Percentiles rank a stretch among this genome's conserved stretches.
These are phyloP conservation scores for Microcyclosporella mali DNA, from an alignment of 2,329 filamentous ascomycete genomes.

Conservation along the genomic window DNA sequence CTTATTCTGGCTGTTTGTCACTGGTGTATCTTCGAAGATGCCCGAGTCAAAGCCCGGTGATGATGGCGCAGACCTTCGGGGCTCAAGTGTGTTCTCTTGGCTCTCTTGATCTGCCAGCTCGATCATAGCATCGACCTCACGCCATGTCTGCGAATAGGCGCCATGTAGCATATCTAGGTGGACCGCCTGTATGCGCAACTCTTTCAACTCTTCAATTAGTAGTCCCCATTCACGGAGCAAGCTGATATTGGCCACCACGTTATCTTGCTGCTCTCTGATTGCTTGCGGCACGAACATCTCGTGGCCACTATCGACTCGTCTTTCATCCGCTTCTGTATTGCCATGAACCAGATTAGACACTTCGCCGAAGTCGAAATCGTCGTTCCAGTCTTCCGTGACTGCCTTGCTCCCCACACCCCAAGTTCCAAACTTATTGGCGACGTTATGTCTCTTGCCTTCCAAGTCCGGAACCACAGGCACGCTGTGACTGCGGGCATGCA, in stretches of 20 bases:
- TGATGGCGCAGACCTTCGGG: constrained; percentile 50
- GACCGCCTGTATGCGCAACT: constrained; percentile 63
- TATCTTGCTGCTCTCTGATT: constrained; percentile 75
- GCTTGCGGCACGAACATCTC: constrained; percentile 68
- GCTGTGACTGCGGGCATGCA: constrained; percentile 73
- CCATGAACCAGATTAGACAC: constrained; percentile 33
- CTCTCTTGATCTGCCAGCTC: constrained; percentile 67
- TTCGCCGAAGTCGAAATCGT: constrained; percentile 74
- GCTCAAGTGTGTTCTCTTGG: constrained; percentile 47
- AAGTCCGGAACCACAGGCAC: constrained; percentile 64
- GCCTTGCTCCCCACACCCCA: constrained; percentile 76
- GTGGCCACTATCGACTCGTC: constrained; percentile 40
- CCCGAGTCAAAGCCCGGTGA: constrained; percentile 53
- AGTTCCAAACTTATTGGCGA: constrained; percentile 67
- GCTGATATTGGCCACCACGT: constrained; percentile 76
- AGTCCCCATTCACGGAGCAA: constrained; percentile 75
- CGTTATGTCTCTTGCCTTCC: constrained; percentile 46
- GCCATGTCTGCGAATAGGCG: constrained; percentile 58
- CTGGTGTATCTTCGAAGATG: constrained; percentile 46
- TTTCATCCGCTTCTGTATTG: constrained; percentile 30
- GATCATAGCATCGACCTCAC: constrained; percentile 80
- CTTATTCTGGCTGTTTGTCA: constrained; percentile 3
- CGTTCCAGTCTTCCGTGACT: constrained; percentile 81
- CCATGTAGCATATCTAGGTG: constrained; percentile 61
- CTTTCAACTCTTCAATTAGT: constrained; percentile 76